These are phyloP conservation scores for Xylaria sp. DNA, from an alignment of 2,329 filamentous ascomycete species.

Conservation along the genomic window DNA sequence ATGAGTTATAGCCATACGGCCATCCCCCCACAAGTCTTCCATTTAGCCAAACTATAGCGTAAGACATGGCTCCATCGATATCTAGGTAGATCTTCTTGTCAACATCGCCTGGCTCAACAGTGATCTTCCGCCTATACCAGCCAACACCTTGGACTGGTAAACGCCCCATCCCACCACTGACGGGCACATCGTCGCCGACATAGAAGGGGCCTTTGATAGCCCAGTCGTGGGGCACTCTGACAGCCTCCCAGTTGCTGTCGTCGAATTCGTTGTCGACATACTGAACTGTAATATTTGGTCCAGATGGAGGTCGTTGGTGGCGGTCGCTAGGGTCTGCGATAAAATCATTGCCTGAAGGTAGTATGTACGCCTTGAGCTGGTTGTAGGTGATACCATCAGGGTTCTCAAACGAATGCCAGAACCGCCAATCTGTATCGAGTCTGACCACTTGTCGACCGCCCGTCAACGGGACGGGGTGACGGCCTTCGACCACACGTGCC, in stretches of 20 bases:
- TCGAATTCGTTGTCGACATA: constrained; percentile 46
- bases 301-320: constrained; percentile 37
- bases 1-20: constrained; percentile 62
- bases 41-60: constrained; percentile 62
- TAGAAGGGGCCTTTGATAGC: constrained; percentile 55
- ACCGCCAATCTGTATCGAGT: constrained; percentile 50
- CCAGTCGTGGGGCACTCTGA: constrained; percentile 57
- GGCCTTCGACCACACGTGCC: constrained; percentile 10
- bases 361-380: constrained; percentile 47
- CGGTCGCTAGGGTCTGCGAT: constrained; percentile 39
- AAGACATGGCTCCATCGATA: constrained; percentile 63
- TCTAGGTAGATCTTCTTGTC: constrained; percentile 41
- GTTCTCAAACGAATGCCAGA: constrained; percentile 48
- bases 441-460: constrained; percentile 47
- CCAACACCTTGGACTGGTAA: constrained; percentile 61
- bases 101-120: constrained; percentile 28
- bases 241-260: constrained; percentile 49
- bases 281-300: constrained; percentile 42
- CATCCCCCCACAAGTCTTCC: constrained; percentile 60
- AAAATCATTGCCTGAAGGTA: constrained; percentile 48
- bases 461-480: not conserved
- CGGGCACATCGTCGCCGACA: constrained; percentile 42
- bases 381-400: constrained; percentile 49
- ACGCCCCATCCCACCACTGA: constrained; percentile 54
- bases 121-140: constrained; percentile 58